Evolutionary conservation across 345 rosid species (phyloP), one percentile per base, ranked within the genome.

Genomic region (Lumnitzera littorea): DNA sequence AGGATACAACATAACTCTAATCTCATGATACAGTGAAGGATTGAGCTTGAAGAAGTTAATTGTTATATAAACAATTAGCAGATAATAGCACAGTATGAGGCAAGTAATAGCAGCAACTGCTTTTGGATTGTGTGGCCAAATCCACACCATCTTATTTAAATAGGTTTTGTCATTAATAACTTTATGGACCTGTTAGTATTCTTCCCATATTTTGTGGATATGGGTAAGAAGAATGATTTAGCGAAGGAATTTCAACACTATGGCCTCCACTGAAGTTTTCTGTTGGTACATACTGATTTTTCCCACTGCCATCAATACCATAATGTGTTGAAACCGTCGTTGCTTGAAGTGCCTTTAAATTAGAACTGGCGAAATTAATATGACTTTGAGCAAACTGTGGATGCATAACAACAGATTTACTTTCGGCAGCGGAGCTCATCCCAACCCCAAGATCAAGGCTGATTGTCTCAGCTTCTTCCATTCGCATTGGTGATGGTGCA

Each of bases 391-490:
- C 47, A 43, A 71, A 66, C 48, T 83, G 83, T 13, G 78, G 70
- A 64, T 61, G 82, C 49, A 70, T 55, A 0, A 60, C 80, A 23
- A 70, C 70, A 25, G 75, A 74, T 63, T 76, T 68, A 52, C 68
- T 75, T 57, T 90, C 84, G 7, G 73, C 61, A 62, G 72, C 75
- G 55, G 91, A 67, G 72, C 74, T 76, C 16, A 82, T 83, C 63
- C 99, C 99, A 23, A 91, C 97, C 25, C 99, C 96, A 25, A 94
- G 97, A 72, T 88, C 86, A 55, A 94, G 99, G 85, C 99, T 91
- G 50, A 91, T 68, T 60, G 89, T 68, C 58, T 80, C 82, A n/a
- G 67, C 69, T 74, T 84, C 89, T 41, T 76, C 83, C 0, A 82
- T 63, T 67, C 77, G 72, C 55, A 76, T 76, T 82, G 91, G 84